Percentiles rank a stretch among this genome's conserved stretches.
phyloP scores from a whole-genome alignment of 352 stramenopile species.

The Globisporangium middletonii region DNA sequence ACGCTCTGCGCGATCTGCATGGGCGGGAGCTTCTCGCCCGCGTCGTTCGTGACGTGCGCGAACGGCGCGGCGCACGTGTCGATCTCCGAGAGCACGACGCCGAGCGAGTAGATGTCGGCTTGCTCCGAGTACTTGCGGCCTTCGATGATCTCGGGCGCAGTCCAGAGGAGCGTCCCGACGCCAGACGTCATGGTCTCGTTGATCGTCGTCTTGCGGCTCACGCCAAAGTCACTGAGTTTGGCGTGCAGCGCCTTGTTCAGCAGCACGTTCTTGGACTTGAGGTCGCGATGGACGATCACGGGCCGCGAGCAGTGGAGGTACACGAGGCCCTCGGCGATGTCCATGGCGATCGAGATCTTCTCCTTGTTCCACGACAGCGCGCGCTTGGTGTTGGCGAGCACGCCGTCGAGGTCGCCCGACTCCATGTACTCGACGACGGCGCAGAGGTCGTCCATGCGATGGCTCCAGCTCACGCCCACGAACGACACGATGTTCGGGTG shows the following conservation, averaged over 20 bases:
- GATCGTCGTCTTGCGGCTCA: slow-evolving; percentile 63
- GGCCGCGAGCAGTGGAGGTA: slow-evolving; percentile 78
- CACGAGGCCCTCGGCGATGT: slow-evolving; percentile 73
- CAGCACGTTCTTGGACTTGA: slow-evolving; percentile 87
- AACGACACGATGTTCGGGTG: slow-evolving; percentile 78
- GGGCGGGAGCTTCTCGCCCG: slow-evolving; percentile 42
- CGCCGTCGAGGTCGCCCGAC: slow-evolving; percentile 49
- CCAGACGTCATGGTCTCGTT: slow-evolving; percentile 78
- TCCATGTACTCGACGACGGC: slow-evolving; percentile 82
- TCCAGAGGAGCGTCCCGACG: slow-evolving; percentile 80
- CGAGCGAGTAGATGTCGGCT: slow-evolving; percentile 86
- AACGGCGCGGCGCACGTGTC: slow-evolving; percentile 66
- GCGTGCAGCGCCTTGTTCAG: slow-evolving; percentile 57
- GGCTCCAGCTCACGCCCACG: slow-evolving; percentile 65
- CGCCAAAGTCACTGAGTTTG: slow-evolving; percentile 87
- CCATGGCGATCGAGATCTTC: slow-evolving; percentile 80
- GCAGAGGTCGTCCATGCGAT: slow-evolving; percentile 52
- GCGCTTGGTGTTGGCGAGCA: slow-evolving; percentile 46
- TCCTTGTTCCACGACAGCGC: slow-evolving; percentile 59
- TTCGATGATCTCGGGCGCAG: slow-evolving; percentile 84
- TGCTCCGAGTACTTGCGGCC: slow-evolving; percentile 84
- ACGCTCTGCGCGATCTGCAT: slow-evolving; percentile 73
- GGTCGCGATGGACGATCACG: slow-evolving; percentile 76
- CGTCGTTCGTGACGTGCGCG: slow-evolving; percentile 33
- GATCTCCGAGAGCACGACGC: slow-evolving; percentile 76